Evolutionary conservation across 495 filamentous ascomycete species (phyloP), one percentile per base, ranked within the genome.

Genomic region (Podospora fimiseda): DNA sequence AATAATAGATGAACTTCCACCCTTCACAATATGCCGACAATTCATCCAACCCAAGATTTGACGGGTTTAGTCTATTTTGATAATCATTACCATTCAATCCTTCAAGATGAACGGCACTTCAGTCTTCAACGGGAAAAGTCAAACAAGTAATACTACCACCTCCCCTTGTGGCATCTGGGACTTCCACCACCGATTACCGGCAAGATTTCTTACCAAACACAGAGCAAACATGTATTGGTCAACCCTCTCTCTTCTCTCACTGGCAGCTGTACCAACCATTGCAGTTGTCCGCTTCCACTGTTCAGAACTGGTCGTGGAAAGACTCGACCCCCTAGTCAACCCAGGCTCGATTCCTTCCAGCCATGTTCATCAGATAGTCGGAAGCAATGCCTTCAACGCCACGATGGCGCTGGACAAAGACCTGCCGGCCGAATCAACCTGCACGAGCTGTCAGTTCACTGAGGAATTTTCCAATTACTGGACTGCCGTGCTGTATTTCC

Each of bases 291-390:
- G 53, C 48, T 56, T 56, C 23, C 48, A 43, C 11, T 56, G 53
- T 43, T 46, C 47, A 14, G 33, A 41, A 20, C 16, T 56, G 11
- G 45, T 48, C 8, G 14, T 74, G 22, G 66, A 77, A 47, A 68
- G 74, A 8, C 56, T 77, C n/a, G 72, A 72, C 48, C 71, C 73
- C 21, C 53, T 69, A 13, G 75, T 70, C 44, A 33, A 11, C 27
- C 27, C 27, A 5, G 27, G 27, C 5, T 5, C 11, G 6, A 33
- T 33, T 6, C 6, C 6, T 11, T 55, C 50, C 53, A 11, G 57
- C 53, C 44, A 55, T 21, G 30, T 55, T 0, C 45, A 55, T 2
- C 45, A 55, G 16, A 43, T 55, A 15, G 45, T 55, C 0, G 45
- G 52, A 14, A 45, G 52, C 2, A 58, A 61, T 45, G 49, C 57